Evolutionary conservation across 2,329 filamentous ascomycete genomes (phyloP).

Genomic region (Dendryphion nanum): DNA sequence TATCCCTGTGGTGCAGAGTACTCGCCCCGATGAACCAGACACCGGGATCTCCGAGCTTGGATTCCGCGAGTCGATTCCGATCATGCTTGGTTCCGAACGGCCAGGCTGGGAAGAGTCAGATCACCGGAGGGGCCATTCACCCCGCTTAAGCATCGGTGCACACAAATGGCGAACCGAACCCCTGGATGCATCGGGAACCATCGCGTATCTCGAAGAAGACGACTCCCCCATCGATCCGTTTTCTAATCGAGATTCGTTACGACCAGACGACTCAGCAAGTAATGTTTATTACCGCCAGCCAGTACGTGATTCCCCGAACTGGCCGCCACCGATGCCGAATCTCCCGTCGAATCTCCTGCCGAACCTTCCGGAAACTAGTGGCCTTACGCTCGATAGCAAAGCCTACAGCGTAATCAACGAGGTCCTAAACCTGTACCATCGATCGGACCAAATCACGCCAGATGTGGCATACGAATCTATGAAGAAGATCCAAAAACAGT

Average conservation of each 20-base stretch:
- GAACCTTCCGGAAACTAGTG: conserved; percentile 14
- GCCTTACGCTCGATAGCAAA: conserved; percentile 40
- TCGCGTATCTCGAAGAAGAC: conserved; percentile 29
- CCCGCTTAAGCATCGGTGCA: conserved; percentile 13
- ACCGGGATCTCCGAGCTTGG: conserved; percentile 46
- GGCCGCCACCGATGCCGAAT: conserved; percentile 18
- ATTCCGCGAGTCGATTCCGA: conserved; percentile 55
- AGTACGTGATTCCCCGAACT: conserved; percentile 20
- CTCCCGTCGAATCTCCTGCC: conserved; percentile 17
- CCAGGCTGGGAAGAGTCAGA: conserved; percentile 8
- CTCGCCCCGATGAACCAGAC: conserved; percentile 12
- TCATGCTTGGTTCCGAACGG: conserved; percentile 50
- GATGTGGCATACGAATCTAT: conserved; percentile 40
- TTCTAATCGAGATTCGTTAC: conserved; percentile 31
- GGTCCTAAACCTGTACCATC: conserved; percentile 42
- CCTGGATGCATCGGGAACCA: conserved; percentile 17
- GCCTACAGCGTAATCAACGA: conserved; percentile 45
- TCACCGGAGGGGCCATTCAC: conserved; percentile 8
- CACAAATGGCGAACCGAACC: conserved; percentile 18
- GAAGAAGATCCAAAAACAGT: conserved; percentile 46
- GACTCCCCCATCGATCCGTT: conserved; percentile 33
- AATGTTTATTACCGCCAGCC: conserved; percentile 25
- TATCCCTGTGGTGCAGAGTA: conserved; percentile 12
- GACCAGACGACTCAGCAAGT: conserved; percentile 40
- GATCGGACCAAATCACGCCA: conserved; percentile 35